A percentile compares a stretch with the other conserved stretches of the same genome.
Evolutionary conservation across 2,329 filamentous ascomycete genomes (phyloP).

Genomic region (Aureobasidium sp.): DNA sequence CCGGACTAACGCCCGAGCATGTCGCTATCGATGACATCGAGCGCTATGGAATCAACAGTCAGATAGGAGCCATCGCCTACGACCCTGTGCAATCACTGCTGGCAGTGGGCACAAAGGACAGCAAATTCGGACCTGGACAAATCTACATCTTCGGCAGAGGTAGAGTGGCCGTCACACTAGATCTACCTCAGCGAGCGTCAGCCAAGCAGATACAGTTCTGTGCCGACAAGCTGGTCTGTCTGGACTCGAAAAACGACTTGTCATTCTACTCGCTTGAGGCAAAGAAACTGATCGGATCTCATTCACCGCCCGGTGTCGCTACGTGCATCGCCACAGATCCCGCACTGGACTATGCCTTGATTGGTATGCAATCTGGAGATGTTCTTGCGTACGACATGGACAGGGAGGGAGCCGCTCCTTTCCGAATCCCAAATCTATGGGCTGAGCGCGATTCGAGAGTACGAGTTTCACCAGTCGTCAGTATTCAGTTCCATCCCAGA

Average conservation of each 20-base stretch:
- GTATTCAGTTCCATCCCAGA: conserved; percentile 77
- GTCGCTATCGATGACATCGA: conserved; percentile 77
- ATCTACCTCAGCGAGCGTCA: conserved; percentile 64
- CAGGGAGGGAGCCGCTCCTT: conserved; percentile 65
- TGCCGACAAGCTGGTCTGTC: conserved; percentile 73
- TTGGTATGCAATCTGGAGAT: conserved; percentile 63
- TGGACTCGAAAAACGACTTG: conserved; percentile 82
- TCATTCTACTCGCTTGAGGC: conserved; percentile 73
- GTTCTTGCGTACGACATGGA: conserved; percentile 91
- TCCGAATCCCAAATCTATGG: conserved; percentile 87
- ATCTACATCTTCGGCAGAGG: conserved; percentile 84
- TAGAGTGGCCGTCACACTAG: conserved; percentile 69
- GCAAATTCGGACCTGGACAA: conserved; percentile 75
- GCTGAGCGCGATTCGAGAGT: conserved; percentile 61
- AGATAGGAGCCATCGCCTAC: conserved; percentile 73
- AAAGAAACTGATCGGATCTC: conserved; percentile 58
- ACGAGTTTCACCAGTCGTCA: conserved; percentile 60
- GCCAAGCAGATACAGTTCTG: conserved; percentile 76
- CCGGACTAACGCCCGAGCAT: conserved; percentile 66
- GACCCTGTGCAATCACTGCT: conserved; percentile 91
- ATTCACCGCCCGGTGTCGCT: conserved; percentile 70
- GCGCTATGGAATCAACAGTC: conserved; percentile 65
- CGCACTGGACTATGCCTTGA: conserved; percentile 84
- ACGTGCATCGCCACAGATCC: conserved; percentile 74
- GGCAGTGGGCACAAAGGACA: conserved; percentile 83